Evolutionary conservation across 352 stramenopile species (phyloP).

Genomic region (Blastocystis sp.): DNA sequence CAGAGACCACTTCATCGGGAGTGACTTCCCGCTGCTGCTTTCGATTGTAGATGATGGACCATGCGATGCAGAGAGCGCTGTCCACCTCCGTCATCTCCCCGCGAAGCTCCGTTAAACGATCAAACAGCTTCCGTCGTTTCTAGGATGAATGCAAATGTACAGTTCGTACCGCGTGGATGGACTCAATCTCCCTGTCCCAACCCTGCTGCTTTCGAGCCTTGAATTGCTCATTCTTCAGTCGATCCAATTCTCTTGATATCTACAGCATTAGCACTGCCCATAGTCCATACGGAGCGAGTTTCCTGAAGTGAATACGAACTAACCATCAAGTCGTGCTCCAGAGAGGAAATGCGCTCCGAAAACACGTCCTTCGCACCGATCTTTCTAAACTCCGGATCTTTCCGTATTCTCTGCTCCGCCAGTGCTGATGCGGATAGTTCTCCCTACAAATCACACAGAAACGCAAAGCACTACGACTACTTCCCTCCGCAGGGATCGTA

Average conservation of each 20-base stretch:
- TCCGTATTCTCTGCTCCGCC: background rate
- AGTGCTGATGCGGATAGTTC: background rate
- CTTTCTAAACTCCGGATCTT: background rate
- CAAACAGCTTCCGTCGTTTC: background rate
- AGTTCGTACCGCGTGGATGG: background rate
- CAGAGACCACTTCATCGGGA: background rate
- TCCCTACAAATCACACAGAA: background rate
- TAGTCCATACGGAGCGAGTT: background rate
- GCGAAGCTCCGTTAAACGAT: background rate
- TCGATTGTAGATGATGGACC: background rate
- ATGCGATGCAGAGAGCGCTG: background rate
- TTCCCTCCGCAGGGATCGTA: background rate
- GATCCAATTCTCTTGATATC: background rate
- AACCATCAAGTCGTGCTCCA: slow-evolving; percentile 18
- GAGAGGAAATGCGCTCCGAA: background rate
- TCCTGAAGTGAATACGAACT: slow-evolving; percentile 29
- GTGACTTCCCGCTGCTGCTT: background rate
- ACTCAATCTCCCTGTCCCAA: background rate
- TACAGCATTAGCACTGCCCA: background rate
- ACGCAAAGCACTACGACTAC: background rate
- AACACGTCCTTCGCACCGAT: background rate
- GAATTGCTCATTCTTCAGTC: background rate
- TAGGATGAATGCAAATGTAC: background rate
- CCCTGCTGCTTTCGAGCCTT: background rate
- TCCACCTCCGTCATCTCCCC: background rate